Evolutionary conservation across 1,139 yeast genomes (phyloP), one percentile per base, ranked within the genome.

Genomic region (Taphrina deformans): DNA sequence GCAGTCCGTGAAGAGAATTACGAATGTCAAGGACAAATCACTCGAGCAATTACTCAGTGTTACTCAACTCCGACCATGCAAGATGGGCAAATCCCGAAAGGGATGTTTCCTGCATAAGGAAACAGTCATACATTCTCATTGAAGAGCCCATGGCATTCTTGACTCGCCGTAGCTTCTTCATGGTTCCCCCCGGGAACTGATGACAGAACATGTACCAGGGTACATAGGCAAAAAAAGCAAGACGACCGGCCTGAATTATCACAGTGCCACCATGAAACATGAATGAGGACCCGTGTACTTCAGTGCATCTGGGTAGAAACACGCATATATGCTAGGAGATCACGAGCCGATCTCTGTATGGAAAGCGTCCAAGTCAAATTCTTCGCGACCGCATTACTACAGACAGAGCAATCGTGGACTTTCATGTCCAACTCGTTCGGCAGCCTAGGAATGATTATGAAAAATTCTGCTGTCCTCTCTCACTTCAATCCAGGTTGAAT

Each of bases 321-420:
- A n/a, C n/a, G n/a, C n/a, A n/a, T n/a, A n/a, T n/a, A n/a, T n/a
- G n/a, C n/a, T n/a, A n/a, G n/a, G n/a, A n/a, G n/a, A n/a, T n/a
- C n/a, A n/a, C 26, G 44, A 23, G 55, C 24, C 55, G 55, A 51
- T 18, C 29, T 51, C 44, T 29, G 44, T 9, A 21, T 51, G 55
- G 29, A 51, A 51, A 51, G 55, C 55, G 44, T 51, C 44, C 55
- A 31, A 33, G 55, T 51, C 41, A 31, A 51, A 51, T 51, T 51
- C 55, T 33, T 31, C 29, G 55, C 31, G 44, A 51, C 44, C 26
- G 55, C 55, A 51, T 33, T 51, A 51, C 55, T 51, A 51, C 55
- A 14, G 7, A 9, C 44, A 5, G 53, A 51, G 26, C n/a, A 10
- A 6, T 51, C 55, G 55, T 27, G 55, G 27, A 33, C 44, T 51